Evolutionary conservation across 164 flowering plant species (phyloP), one percentile per base, ranked within the genome.

Genomic region (Tetrastigma voinierianum): DNA sequence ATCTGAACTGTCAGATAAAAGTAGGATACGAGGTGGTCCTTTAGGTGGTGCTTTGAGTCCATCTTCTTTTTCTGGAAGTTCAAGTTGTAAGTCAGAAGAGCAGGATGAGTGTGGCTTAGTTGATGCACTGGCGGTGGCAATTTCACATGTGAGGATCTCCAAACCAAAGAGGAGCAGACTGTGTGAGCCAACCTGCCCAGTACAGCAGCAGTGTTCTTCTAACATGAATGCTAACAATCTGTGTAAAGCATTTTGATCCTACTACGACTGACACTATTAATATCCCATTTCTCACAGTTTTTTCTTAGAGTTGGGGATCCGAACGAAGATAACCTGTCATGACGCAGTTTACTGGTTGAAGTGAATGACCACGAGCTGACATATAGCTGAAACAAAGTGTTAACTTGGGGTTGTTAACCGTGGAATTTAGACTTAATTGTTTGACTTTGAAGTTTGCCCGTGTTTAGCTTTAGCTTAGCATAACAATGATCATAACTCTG

Each of bases 151-250:
- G 58, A 77, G 85, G 49, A 89, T 95, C 69, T 90, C 97, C 0
- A 96, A 86, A 66, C 90, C 96, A 43, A 92, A 95, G 68, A 83
- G 97, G 65, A 91, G 89, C 81, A 82, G 91, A 70, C 61, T 95
- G 0, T 89, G 97, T 72, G 76, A 76, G 11, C 85, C 96, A 1
- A 71, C 78, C 11, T 72, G 79, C 64, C 89, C 93, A 4, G 85
- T 90, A 12, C 83, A 82, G 62, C 88, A 87, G 74, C 91, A 90
- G 57, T 74, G 81, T 70, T 88, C 97, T 3, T 90, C 98, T 80
- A 92, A 87, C 81, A 57, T 87, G 85, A 88, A 81, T 66, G 63
- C 90, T 72, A 87, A 74, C 78, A 84, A 77, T 62, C 95, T 94
- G 46, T 94, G 98, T 82, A 85, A 85, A 87, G 98, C 98, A 65